Evolutionary conservation across 2,329 filamentous ascomycete genomes (phyloP).

Genomic region (Claviceps citrina): DNA sequence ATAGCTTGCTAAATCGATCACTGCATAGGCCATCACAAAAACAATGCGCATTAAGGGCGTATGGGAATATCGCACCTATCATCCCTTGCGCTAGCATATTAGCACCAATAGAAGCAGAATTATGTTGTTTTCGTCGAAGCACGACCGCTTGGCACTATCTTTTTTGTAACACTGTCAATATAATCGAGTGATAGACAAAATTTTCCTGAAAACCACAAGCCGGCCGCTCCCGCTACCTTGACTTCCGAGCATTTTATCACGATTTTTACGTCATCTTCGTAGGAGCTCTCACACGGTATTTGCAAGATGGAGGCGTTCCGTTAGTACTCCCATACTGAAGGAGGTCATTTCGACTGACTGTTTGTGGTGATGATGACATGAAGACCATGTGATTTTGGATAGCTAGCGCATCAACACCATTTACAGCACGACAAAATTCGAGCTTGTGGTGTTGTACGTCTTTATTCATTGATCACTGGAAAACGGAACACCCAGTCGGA

Average conservation of each 20-base stretch:
- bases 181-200: not conserved
- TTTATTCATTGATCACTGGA: too few relatives aligned
- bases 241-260: not conserved
- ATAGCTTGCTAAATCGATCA: not conserved
- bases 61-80: not conserved
- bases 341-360: too few relatives aligned
- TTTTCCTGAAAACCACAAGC: too few relatives aligned
- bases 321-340: too few relatives aligned
- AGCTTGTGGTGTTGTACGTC: too few relatives aligned
- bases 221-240: not conserved
- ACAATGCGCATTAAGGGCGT: conserved; percentile 78
- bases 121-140: conserved; percentile 15
- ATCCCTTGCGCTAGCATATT: not conserved
- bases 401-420: too few relatives aligned
- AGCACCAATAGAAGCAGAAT: conserved; percentile 28
- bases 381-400: too few relatives aligned
- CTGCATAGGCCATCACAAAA: conserved; percentile 89
- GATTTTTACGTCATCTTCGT: not conserved
- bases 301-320: too few relatives aligned
- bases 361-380: too few relatives aligned
- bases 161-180: conserved; percentile 4
- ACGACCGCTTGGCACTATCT: conserved; percentile 1
- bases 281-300: not conserved
- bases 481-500: too few relatives aligned
- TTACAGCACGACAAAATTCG: too few relatives aligned